Conservation (phyloP, 495 filamentous ascomycete species). For the Hypoxylon trugodes region DNA sequence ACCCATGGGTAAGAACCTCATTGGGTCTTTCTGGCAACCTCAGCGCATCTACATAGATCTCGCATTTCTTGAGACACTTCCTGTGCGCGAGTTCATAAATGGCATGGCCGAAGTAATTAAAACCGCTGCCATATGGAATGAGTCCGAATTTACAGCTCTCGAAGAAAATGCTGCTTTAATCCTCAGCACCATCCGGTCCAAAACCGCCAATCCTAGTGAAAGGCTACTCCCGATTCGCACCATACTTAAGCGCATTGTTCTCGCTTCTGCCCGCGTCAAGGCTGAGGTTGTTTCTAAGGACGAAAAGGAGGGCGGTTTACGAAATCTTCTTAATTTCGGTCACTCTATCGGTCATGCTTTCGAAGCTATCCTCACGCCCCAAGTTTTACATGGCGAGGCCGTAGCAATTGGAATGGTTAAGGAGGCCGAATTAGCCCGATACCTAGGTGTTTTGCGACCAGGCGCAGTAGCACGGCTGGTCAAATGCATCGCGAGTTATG, state of each 20-base stretch:
- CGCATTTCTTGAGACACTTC: constrained; percentile 89
- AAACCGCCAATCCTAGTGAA: constrained; percentile 55
- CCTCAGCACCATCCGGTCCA: constrained; percentile 71
- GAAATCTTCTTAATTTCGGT: constrained; percentile 96
- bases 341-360: constrained; percentile 98
- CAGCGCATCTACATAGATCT: constrained; percentile 93
- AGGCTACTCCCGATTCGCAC: constrained; percentile 74
- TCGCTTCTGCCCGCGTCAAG: constrained; percentile 90
- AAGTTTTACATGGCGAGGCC: constrained; percentile 93
- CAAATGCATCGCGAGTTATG: constrained; percentile 94
- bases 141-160: constrained; percentile 83
- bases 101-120: constrained; percentile 99
- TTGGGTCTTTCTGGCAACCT: constrained; percentile 97
- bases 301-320: constrained; percentile 91
- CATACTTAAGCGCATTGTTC: constrained; percentile 84
- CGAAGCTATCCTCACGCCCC: constrained; percentile 93
- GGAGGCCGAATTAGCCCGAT: constrained; percentile 91
- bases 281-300: constrained; percentile 92
- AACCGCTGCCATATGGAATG: constrained; percentile 96
- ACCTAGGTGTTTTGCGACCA: constrained; percentile 85
- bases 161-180: constrained; percentile 82
- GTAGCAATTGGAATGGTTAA: constrained; percentile 99
- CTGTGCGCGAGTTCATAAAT: constrained; percentile 94
- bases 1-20: constrained; percentile 95
- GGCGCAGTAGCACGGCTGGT: constrained; percentile 87